These are phyloP conservation scores for Aspergillus neoniger DNA, from an alignment of 2,329 filamentous ascomycete species.

Conservation along the genomic window DNA sequence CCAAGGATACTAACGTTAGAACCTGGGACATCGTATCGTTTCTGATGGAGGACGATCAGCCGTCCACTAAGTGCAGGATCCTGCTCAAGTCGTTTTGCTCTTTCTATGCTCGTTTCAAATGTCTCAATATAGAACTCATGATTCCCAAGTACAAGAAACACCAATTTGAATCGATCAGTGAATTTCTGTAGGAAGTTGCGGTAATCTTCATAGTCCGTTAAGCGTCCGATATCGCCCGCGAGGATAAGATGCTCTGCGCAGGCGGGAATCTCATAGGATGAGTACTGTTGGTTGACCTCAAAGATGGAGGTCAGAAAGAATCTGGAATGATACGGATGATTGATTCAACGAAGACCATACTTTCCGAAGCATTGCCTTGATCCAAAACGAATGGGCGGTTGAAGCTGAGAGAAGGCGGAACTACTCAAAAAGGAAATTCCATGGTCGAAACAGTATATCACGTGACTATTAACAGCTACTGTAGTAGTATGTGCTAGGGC, in stretches of 20 bases:
- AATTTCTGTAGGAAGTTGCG: slow-evolving; percentile 28
- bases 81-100: slow-evolving; percentile 29
- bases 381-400: too few relatives aligned
- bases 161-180: slow-evolving; percentile 19
- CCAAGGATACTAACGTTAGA: slow-evolving; percentile 55
- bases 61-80: slow-evolving; percentile 30
- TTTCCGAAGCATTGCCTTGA: neutral
- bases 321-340: slow-evolving; percentile 22
- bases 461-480: too few relatives aligned
- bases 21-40: slow-evolving; percentile 27
- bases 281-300: slow-evolving; percentile 31
- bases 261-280: slow-evolving; percentile 24
- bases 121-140: slow-evolving; percentile 33
- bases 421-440: too few relatives aligned
- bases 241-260: slow-evolving; percentile 27
- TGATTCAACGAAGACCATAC: neutral
- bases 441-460: too few relatives aligned
- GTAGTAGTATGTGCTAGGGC: too few relatives aligned
- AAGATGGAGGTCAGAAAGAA: slow-evolving; percentile 36
- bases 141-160: slow-evolving; percentile 32
- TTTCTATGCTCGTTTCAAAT: slow-evolving; percentile 24
- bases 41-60: slow-evolving; percentile 30
- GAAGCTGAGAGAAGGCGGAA: too few relatives aligned
- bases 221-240: slow-evolving; percentile 27
- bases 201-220: slow-evolving; percentile 29